Evolutionary conservation across 441 rosid genomes (phyloP), one percentile per base, ranked within the genome.

Genomic region (Omphalea diandra): DNA sequence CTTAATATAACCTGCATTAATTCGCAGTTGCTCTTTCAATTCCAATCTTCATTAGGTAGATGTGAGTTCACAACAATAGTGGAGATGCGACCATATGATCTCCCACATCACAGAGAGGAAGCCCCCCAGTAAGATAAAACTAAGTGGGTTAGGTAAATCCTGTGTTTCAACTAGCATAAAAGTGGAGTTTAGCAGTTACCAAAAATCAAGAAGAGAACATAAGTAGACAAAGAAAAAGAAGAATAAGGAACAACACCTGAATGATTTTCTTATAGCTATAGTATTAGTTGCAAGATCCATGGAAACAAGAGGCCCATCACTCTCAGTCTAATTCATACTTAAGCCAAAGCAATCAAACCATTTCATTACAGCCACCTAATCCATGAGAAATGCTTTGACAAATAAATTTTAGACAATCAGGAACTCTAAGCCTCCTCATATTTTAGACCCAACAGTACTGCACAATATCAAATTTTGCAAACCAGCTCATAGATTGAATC

Each of bases 1-100:
- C 85, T 88, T 73, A 94, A 71, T 68, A 84, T 83, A 77, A 90
- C 91, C 97, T 90, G 84, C 76, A 76, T 44, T 50, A 46, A 70
- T 65, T 24, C 53, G 38, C 29, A 73, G 38, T n/a, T n/a, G n/a
- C n/a, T n/a, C n/a, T 55, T 58, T 32, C 4, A 32, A 12, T 6
- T 54, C 44, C 41, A 58, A 15, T 33, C 40, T 38, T 38, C 65
- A 46, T 10, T 46, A 69, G 29, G 47, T 27, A 53, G 26, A 46
- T 53, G 49, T n/a, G 33, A 9, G 36, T 59, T 59, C 35, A 20
- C 18, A 49, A 15, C 1, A 49, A 38, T 20, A 24, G 44, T 20
- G 11, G 53, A 15, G 43, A 44, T 40, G 71, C 66, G 5, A n/a
- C 27, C n/a, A 58, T 17, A 14, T 53, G 46, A 60, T 50, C 50